A percentile compares a stretch with the other conserved stretches of the same genome.
Conservation (phyloP, 495 filamentous ascomycete species). For the Penicillium antarcticum region DNA sequence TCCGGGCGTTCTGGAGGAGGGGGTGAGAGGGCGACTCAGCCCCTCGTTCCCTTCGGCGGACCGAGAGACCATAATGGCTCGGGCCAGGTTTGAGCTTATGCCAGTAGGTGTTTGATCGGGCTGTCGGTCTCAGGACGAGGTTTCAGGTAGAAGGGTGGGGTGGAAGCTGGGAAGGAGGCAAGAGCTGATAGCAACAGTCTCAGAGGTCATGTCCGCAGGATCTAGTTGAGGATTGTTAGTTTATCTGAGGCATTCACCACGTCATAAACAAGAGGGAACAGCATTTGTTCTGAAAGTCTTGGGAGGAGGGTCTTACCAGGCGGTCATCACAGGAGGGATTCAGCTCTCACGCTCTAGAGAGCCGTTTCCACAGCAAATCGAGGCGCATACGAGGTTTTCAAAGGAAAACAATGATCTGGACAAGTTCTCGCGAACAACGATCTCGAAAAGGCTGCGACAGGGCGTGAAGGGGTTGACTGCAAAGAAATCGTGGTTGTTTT, state of each 20-base stretch:
- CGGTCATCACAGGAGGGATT: constrained; percentile 28
- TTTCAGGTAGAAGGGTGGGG: constrained; percentile 25
- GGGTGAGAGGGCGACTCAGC: constrained; percentile 31
- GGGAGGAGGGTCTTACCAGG: constrained; percentile 23
- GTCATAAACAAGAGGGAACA: constrained; percentile 9
- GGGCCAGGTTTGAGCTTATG: neutral
- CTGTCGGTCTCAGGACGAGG: constrained; percentile 19
- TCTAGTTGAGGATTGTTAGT: constrained; percentile 17
- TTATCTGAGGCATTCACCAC: constrained; percentile 4
- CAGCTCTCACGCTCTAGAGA: constrained; percentile 27
- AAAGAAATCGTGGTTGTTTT: constrained; percentile 32
- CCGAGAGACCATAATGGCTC: constrained; percentile 38
- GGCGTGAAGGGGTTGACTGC: constrained; percentile 5
- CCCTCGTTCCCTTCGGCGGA: constrained; percentile 38
- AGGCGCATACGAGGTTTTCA: constrained; percentile 14
- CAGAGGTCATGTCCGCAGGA: constrained; percentile 37
- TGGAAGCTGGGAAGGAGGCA: constrained; percentile 31
- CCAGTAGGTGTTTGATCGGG: constrained; percentile 7
- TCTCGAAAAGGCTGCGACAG: neutral
- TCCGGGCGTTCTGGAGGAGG: constrained; percentile 35
- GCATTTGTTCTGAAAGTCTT: constrained; percentile 5
- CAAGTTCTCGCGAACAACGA: neutral
- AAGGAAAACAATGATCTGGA: neutral
- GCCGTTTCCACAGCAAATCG: constrained; percentile 14
- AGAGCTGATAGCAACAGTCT: constrained; percentile 33